Base-by-base conservation (phyloP, 371 early-diverging fungal genomes). In the Mucor lusitanicus region DNA sequence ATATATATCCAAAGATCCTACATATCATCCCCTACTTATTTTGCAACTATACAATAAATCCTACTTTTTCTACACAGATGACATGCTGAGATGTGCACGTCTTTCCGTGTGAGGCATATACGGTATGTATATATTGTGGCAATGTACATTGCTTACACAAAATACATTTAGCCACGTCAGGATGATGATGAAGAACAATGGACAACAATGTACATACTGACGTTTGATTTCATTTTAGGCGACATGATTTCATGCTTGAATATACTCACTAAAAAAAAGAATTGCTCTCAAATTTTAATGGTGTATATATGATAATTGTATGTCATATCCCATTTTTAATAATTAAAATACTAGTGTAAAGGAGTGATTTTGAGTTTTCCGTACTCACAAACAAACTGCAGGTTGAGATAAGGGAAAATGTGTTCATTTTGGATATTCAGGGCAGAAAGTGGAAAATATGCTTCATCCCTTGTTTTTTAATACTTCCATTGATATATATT, bases 381-480 rank as follows among this genome's bases (percentile, higher is more conserved):
- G n/a, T 53, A 27, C 27, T 53, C 27, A 13, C 8, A 53, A 53
- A 53, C 27, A 53, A 53, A 13, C 25, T 53, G 53, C 53, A 25
- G 13, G 27, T 13, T 53, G 25, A 25, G 40, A 40, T 40, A 48
- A 48, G 23, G 23, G 53, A 27, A 53, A 27, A 53, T 53, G 53
- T 25, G 13, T 53, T 53, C 53, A 53, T 53, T 53, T 53, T 53
- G 25, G 53, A 53, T 53, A 27, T 53, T 27, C 53, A 53, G 53
- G 53, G 53, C 53, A 53, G 15, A 15, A 6, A 25, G 40, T 40
- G 40, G 53, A 25, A 21, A 48, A 53, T 53, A 53, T 53, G 53
- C 53, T 53, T 53, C 27, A 53, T 53, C 53, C 53, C 53, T 53
- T 53, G 27, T 56, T 33, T 32, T 56, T 56, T 56, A 56, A 56